Percentiles rank a stretch among this genome's conserved stretches.
phyloP scores from a whole-genome alignment of 2,329 filamentous ascomycete species.

The Botrytis elliptica region DNA sequence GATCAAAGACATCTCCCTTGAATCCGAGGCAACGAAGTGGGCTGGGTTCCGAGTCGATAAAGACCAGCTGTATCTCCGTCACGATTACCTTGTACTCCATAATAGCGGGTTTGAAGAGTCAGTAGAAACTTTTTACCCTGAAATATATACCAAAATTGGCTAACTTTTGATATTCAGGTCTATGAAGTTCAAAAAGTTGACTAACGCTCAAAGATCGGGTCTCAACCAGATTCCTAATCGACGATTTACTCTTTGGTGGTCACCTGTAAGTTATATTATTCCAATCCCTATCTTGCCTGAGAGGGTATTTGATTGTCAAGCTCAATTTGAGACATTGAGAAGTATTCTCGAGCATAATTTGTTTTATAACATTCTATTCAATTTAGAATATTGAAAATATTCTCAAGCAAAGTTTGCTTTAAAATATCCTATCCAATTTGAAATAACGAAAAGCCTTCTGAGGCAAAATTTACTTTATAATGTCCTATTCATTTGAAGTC shows the following conservation, averaged over 20 bases:
- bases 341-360: not conserved
- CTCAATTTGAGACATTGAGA: not conserved
- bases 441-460: not conserved
- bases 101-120: conserved; percentile 39
- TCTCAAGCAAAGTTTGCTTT: not conserved
- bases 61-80: conserved; percentile 51
- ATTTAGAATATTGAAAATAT: not conserved
- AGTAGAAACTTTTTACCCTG: not conserved
- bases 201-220: conserved; percentile 94
- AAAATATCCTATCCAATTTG: not conserved
- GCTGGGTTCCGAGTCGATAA: conserved; percentile 51
- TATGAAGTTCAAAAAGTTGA: conserved; percentile 99
- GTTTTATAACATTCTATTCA: not conserved
- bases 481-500: not conserved
- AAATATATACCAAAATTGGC: not conserved
- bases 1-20: conserved; percentile 46
- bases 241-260: conserved; percentile 99
- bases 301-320: not conserved
- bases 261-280: conserved; percentile 76
- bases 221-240: conserved; percentile 98
- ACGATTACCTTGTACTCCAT: conserved; percentile 43
- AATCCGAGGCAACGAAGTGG: conserved; percentile 47
- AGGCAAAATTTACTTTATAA: not conserved
- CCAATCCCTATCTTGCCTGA: not conserved
- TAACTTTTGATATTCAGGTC: conserved; percentile 18